Conservation (phyloP, 192 early-diverging fungal species). For the Coemansia sp. region DNA sequence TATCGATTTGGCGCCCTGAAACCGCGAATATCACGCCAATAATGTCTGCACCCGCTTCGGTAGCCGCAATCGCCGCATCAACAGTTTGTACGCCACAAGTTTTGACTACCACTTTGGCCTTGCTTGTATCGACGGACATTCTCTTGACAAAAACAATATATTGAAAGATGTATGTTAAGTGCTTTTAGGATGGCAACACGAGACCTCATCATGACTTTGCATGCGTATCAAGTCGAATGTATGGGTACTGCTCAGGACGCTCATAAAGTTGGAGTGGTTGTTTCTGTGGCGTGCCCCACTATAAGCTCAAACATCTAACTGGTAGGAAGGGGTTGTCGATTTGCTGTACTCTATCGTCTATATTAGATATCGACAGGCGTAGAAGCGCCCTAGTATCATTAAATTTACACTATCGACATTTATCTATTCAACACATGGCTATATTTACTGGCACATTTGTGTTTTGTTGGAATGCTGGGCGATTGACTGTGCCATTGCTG, state of each 20-base stretch:
- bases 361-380: conserved; percentile 10
- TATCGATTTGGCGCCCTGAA: conserved; percentile 74
- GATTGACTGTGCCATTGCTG: neutral
- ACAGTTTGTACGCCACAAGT: conserved; percentile 88
- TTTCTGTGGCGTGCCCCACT: too few relatives aligned
- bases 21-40: conserved; percentile 95
- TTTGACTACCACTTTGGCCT: conserved; percentile 65
- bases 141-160: neutral
- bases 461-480: neutral
- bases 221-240: too few relatives aligned
- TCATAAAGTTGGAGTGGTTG: too few relatives aligned
- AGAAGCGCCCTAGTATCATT: neutral
- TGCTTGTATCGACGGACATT: neutral
- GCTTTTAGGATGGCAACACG: too few relatives aligned
- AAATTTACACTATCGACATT: too few relatives aligned
- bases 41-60: conserved; percentile 79
- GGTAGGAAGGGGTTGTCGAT: conserved; percentile 22
- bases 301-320: too few relatives aligned
- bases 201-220: too few relatives aligned
- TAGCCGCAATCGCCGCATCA: conserved; percentile 78
- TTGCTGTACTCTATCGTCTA: conserved; percentile 40
- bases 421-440: neutral
- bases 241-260: too few relatives aligned
- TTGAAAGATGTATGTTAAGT: neutral
- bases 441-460: neutral